Base-by-base conservation (phyloP, 495 filamentous ascomycete species). In the Stereocaulon alpinum region DNA sequence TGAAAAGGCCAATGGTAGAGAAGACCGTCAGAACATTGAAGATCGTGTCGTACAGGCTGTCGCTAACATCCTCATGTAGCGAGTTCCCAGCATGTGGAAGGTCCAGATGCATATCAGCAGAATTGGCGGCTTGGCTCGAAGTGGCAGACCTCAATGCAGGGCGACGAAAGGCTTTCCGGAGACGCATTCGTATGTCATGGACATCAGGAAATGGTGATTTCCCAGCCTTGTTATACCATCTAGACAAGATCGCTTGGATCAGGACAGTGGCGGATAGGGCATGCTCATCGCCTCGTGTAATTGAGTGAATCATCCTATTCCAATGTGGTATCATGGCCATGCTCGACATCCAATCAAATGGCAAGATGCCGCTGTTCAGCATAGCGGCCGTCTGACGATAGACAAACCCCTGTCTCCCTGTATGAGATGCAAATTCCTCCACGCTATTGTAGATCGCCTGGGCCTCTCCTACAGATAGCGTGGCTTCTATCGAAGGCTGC, bases 311-410 rank as follows among this genome's bases (percentile, higher is more conserved):
- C 1, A 74, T 76, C 11, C 68, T 64, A 44, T 73, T 72, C 68
- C 78, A 72, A 54, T 70, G 76, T 43, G 52, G 63, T 29, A 73
- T 75, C 73, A 75, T 77, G n/a, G 55, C 51, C 27, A 64, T 68
- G 2, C 74, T 77, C 22, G 73, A 74, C 67, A 80, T 76, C 77
- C 76, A 80, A 47, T 78, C 73, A 1, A 75, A 62, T n/a, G 76
- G 72, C 11, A 80, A 22, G 12, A 66, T 61, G 15, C 72, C 64
- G 37, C 70, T 70, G 11, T 58, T 43, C 42, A 80, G 68, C 56
- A 79, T 69, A 45, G 67, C 70, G 18, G 72, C 63, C 42, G 76
- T 52, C 47, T 79, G 32, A 69, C 62, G 58, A 73, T 78, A 29
- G 70, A 66, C 55, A 66, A 77, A 41, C 67, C 68, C 40, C 62